A percentile compares a stretch with the other conserved stretches of the same genome.
These are phyloP conservation scores for Alternaria rosae DNA, from an alignment of 2,329 filamentous ascomycete genomes.

Conservation along the genomic window DNA sequence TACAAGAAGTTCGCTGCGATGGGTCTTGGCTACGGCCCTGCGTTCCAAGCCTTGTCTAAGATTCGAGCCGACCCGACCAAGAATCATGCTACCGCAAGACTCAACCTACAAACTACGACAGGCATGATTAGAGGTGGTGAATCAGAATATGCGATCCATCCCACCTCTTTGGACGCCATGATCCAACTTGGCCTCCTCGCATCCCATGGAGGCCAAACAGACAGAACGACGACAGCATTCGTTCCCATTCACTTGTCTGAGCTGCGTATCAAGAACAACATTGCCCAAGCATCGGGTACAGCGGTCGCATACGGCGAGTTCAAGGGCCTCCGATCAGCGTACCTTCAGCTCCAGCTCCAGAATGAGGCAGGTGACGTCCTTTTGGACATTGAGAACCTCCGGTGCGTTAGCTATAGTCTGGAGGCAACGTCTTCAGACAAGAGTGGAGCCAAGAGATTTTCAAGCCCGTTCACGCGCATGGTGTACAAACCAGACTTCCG, in stretches of 20 bases:
- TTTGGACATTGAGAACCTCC: not conserved
- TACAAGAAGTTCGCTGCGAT: constrained; percentile 26
- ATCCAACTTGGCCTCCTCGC: constrained; percentile 38
- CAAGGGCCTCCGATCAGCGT: not conserved
- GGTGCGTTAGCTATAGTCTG: not conserved
- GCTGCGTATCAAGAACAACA: not conserved
- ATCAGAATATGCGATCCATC: constrained; percentile 46
- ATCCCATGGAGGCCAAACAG: constrained; percentile 19
- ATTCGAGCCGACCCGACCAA: constrained; percentile 7
- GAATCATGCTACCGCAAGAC: constrained; percentile 12
- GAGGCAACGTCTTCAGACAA: not conserved
- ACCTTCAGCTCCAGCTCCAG: not conserved
- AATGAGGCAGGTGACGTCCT: not conserved
- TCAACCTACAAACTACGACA: constrained; percentile 16
- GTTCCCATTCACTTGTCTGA: constrained; percentile 11
- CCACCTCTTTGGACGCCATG: constrained; percentile 41
- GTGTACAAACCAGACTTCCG: not conserved
- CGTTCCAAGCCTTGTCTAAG: constrained; percentile 26
- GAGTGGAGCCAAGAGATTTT: not conserved
- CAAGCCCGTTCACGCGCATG: not conserved
- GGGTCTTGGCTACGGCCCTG: constrained; percentile 29
- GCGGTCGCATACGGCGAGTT: not conserved
- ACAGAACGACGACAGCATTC: constrained; percentile 10
- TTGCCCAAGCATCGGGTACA: not conserved
- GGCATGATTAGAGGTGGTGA: constrained; percentile 21